Conservation (phyloP, 2,329 filamentous ascomycete genomes). For the Knoxdaviesia proteae region DNA sequence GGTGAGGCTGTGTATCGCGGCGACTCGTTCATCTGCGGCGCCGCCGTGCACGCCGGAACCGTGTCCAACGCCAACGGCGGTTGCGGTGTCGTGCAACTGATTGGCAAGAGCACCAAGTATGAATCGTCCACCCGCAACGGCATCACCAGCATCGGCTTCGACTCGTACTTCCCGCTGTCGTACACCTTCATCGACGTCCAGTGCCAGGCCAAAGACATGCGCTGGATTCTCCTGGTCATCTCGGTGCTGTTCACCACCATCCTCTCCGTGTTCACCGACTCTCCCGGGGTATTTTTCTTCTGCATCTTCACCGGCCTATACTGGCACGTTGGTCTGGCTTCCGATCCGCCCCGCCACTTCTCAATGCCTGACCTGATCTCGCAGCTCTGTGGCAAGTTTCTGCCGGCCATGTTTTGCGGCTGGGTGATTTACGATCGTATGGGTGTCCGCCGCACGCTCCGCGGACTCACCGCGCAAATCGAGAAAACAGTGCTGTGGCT, state of each 20-base stretch:
- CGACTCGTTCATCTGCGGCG: constrained; percentile 71
- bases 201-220: constrained; percentile 52
- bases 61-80: constrained; percentile 53
- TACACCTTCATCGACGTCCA: constrained; percentile 54
- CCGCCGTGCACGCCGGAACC: constrained; percentile 68
- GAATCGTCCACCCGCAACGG: constrained; percentile 45
- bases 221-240: constrained; percentile 68
- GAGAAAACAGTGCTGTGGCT: constrained; percentile 86
- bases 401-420: constrained; percentile 72
- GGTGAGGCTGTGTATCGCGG: constrained; percentile 52
- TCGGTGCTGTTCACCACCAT: constrained; percentile 61
- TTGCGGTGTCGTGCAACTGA: constrained; percentile 59
- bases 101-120: constrained; percentile 47
- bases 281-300: constrained; percentile 66
- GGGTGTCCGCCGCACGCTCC: constrained; percentile 49
- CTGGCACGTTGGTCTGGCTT: constrained; percentile 74
- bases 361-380: constrained; percentile 55
- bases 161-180: constrained; percentile 75
- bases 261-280: constrained; percentile 64
- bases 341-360: constrained; percentile 56
- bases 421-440: constrained; percentile 79
- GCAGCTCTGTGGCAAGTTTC: constrained; percentile 55
- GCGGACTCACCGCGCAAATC: constrained; percentile 56
- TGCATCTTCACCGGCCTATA: constrained; percentile 65
- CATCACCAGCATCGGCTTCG: constrained; percentile 58